Evolutionary conservation across 768 basidiomycete genomes (phyloP), one percentile per base, ranked within the genome.

Genomic region (Rossbeevera mucosa): DNA sequence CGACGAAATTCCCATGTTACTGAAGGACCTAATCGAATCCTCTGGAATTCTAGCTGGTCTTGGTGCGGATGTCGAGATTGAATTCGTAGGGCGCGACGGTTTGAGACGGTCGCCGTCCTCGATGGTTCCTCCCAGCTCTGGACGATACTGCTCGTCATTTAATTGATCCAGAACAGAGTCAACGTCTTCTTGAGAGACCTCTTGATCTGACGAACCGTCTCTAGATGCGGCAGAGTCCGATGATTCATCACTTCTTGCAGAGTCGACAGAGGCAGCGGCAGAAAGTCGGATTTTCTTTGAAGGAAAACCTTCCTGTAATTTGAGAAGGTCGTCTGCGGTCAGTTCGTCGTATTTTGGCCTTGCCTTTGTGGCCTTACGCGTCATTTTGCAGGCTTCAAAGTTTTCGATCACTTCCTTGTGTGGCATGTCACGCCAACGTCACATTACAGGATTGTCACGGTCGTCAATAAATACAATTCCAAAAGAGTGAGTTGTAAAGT

Each of bases 1-100:
- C 2, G 74, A 52, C 0, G 82, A 83, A 54, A 90, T 76, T 2
- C 82, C 83, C 53, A 91, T 72, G 2, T 78, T 74, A 14, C 69
- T 63, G 56, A 88, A 91, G 16, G 79, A 74, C 29, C 58, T 38
- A 4, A 63, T 59, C 22, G 50, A 53, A 44, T 36, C 51, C 13
- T 53, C 50, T 31, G 51, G 29, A 22, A 44, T 48, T 48, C 41
- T 43, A 24, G 61, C 46, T 4, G n/a, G 16, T 45, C 51, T 43
- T 18, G 48, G 38, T 21, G 59, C 28, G 45, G 49, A 33, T 18
- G 52, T 41, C 51, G 56, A 16, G 52, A 55, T 43, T 53, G 59
- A 46, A 6, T 58, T 49, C 41, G 64, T 54, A 9, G 8, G 33
- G 22, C 67, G 66, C 44, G 64, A 62, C 33, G 57, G 5, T 31